Base-by-base conservation (phyloP, 345 rosid species). In the Eucalyptus cloeziana region DNA sequence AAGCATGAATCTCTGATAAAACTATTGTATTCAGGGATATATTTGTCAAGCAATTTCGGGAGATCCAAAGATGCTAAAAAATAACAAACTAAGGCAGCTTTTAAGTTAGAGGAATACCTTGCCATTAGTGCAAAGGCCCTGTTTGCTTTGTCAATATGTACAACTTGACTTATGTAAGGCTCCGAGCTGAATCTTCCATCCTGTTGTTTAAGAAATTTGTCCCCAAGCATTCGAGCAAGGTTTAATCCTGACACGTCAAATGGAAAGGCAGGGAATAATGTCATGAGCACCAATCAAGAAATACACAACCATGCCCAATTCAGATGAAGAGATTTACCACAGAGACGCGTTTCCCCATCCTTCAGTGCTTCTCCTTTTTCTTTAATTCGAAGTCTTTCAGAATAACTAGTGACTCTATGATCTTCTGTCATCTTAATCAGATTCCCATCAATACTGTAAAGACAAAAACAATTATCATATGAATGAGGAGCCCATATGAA, bases 181-280 rank as follows among this genome's bases (percentile, higher is more conserved):
- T 96, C 98, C 22, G 98, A 93, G 88, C 96, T 95, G 91, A 97
- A 97, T 50, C 99, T 95, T 19, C 91, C 88, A 85, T 98, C 99
- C 93, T 97, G 97, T 93, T 95, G 95, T 92, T 98, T 98, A 89
- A 95, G 91, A 92, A 95, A 98, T 87, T 98, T 98, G 93, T 96
- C 99, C 89, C 99, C 99, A 87, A 98, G 99, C 99, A 97, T 95
- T 88, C 99, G 94, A 76, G 98, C 96, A 87, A 98, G 99, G 92
- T 96, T 97, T 93, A 98, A 89, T 69, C 99, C 99, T 98, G 93
- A 40, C 83, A 76, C 1, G 47, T 76, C 83, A 76, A 21, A 40
- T 22, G 5, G 27, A 76, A 40, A 76, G 83, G 83, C 47, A 22
- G 8, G 27, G 47, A 21, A 4, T 21, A 76, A 76, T 40, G 83